phyloP scores from a whole-genome alignment of 2,329 filamentous ascomycete species.

The Lachnellula occidentalis region DNA sequence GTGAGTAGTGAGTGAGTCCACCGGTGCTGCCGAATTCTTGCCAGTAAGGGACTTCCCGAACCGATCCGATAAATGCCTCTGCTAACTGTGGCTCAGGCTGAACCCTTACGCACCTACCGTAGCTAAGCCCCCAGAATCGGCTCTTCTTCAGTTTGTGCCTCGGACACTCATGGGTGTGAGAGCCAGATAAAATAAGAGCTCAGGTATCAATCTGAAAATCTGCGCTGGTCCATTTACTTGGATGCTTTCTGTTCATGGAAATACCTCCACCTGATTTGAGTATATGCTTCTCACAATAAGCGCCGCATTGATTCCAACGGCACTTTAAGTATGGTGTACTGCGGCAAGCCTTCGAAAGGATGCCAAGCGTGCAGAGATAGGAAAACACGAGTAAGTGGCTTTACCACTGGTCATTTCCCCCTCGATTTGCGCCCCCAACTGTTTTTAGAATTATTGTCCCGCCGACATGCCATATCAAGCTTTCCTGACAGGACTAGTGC shows the following conservation, averaged over 20 bases:
- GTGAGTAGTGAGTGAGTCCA: no score
- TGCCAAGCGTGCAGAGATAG: conserved; percentile 48
- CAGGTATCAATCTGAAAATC: neutral
- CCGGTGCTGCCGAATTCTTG: no score
- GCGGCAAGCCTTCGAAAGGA: conserved; percentile 50
- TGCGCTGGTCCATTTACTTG: neutral
- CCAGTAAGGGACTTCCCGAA: no score
- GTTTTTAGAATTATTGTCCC: neutral
- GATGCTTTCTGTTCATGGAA: neutral
- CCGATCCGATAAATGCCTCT: no score
- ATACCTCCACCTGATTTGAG: neutral
- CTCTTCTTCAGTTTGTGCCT: no score
- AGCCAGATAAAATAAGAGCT: neutral
- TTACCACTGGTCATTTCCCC: neutral
- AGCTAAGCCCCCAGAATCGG: no score
- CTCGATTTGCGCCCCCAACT: neutral
- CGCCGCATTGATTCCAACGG: neutral
- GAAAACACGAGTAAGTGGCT: conserved; percentile 45
- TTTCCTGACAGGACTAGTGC: conserved; percentile 35
- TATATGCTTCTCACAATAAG: neutral
- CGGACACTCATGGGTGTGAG: no score
- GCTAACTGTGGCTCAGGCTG: no score
- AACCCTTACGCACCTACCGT: no score
- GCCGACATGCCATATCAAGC: neutral
- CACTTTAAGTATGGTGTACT: conserved; percentile 34